phyloP scores from a whole-genome alignment of 208 protist genomes.

The Acanthamoeba divionensis region DNA sequence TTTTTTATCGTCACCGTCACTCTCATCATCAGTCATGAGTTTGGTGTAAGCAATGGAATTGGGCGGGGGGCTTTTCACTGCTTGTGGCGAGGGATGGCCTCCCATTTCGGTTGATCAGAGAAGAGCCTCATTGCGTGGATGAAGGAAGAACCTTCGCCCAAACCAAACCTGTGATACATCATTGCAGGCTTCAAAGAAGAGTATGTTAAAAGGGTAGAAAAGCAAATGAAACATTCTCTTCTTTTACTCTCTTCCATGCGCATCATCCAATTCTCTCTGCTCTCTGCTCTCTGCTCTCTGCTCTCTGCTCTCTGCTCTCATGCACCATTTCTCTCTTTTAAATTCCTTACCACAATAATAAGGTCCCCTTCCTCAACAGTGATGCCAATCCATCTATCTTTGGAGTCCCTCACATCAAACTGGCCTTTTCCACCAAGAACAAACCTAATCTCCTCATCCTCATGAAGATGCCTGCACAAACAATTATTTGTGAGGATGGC shows the following conservation, averaged over 20 bases:
- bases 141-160: slow-evolving; percentile 45
- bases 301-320: too few relatives aligned
- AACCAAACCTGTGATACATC: slow-evolving; percentile 69
- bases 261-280: not conserved
- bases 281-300: too few relatives aligned
- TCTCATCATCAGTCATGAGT: too few relatives aligned
- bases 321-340: too few relatives aligned
- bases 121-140: slow-evolving; percentile 73
- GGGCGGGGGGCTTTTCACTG: not conserved
- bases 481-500: not conserved
- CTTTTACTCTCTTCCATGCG: not conserved
- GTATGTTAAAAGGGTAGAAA: not conserved
- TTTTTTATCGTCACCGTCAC: too few relatives aligned
- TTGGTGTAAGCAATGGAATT: too few relatives aligned
- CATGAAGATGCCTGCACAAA: slow-evolving; percentile 66
- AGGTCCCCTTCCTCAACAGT: slow-evolving; percentile 65
- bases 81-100: slow-evolving; percentile 18
- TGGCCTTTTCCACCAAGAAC: slow-evolving; percentile 64
- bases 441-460: slow-evolving; percentile 75
- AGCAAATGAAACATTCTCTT: not conserved
- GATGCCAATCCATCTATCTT: slow-evolving; percentile 71
- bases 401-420: slow-evolving; percentile 68
- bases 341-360: slow-evolving; percentile 72
- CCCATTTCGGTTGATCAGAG: slow-evolving; percentile 64
- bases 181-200: slow-evolving; percentile 52